Evolutionary conservation across 1,284 basidiomycete species (phyloP), one percentile per base, ranked within the genome.

Genomic region (Earliella scabrosa): DNA sequence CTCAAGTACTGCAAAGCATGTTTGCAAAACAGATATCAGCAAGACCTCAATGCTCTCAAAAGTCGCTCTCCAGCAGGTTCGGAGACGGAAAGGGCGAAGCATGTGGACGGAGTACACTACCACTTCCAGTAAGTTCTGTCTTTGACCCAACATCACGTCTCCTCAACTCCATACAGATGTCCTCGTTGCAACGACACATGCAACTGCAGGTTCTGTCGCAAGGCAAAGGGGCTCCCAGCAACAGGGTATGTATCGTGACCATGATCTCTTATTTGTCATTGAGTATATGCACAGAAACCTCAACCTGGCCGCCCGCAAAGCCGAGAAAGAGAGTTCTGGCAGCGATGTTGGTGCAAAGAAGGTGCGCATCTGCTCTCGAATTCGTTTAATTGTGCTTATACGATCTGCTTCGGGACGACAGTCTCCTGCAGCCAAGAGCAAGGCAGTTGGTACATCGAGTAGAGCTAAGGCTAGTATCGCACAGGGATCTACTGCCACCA

Each of bases 171-270:
- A 14, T 8, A 24, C 58, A 91, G 89, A 65, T 92, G 89, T 61
- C 87, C 87, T 16, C 81, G 77, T 65, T 92, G 89, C 59, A 74
- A 77, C 51, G 82, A 80, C 61, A 71, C 75, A 4, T 92, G 89
- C 70, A 88, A 85, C 66, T 92, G 89, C 59, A 75, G 78, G 35
- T 67, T 65, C 2, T 92, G 89, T 70, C 79, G 83, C 50, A 88
- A 85, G 70, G 72, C 78, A 11, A 79, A 83, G 67, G 85, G 87
- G 14, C 72, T 87, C 34, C 76, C 78, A 45, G 77, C 85, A 1
- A 78, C 78, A 24, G 85, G 85, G 88, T 88, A 61, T 24, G 5
- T 50, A 39, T 16, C 10, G 10, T 14, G 2, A 39, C 2, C 20
- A 14, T 4, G 20, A 11, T 14, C 53, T n/a, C 58, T 46, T 14